Percentiles rank a stretch among this genome's conserved stretches.
Conservation (phyloP, 2,329 filamentous ascomycete species). For the Helotiales sp. region DNA sequence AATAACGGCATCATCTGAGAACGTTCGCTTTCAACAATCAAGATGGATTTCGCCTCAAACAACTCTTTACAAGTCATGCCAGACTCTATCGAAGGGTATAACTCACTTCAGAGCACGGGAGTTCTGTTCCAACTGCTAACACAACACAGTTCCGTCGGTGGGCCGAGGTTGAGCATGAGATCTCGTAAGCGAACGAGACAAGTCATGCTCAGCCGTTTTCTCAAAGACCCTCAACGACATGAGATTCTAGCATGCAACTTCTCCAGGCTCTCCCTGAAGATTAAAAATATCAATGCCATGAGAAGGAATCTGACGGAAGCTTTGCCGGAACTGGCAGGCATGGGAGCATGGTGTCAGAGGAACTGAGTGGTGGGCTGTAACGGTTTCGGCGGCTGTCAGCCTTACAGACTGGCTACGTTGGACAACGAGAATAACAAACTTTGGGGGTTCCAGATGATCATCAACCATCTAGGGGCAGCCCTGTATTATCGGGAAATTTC, state of each 20-base stretch:
- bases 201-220: neutral
- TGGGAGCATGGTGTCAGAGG: neutral
- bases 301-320: neutral
- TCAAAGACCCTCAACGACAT: neutral
- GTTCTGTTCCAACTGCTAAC: neutral
- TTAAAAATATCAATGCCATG: neutral
- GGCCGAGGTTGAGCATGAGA: neutral
- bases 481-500: neutral
- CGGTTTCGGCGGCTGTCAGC: neutral
- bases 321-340: neutral
- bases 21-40: neutral
- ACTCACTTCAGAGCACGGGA: neutral
- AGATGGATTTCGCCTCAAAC: neutral
- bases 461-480: neutral
- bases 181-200: neutral
- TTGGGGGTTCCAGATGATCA: neutral
- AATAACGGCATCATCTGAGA: neutral
- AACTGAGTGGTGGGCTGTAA: neutral
- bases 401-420: neutral
- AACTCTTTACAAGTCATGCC: neutral
- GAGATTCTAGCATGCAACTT: constrained; percentile 1
- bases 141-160: neutral
- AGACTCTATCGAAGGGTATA: neutral
- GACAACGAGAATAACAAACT: neutral
- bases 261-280: neutral